Base-by-base conservation (phyloP, 768 basidiomycete species). In the Goffeauzyma gilvescens region DNA sequence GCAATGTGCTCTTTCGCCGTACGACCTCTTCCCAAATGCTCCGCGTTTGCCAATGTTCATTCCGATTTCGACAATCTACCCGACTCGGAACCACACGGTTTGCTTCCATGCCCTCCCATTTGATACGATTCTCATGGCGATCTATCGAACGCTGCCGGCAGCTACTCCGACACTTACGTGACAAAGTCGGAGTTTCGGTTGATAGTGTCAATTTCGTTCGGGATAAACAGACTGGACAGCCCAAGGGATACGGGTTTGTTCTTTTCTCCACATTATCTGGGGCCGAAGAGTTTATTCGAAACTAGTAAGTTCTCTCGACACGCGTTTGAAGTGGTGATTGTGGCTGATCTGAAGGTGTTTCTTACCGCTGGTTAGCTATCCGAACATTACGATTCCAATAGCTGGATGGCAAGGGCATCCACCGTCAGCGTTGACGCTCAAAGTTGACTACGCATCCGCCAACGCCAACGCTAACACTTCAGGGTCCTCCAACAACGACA, bases 181-280 rank as follows among this genome's bases (percentile, higher is more conserved):
- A 44, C 28, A 61, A 65, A 36, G 59, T 65, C 43, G 51, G 57
- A 7, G 60, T 61, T 1, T 41, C 55, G 17, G 40, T 67, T 36
- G 65, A 67, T 23, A 53, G 55, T 20, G 62, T 63, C 57, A 95
- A 86, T 56, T 89, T 96, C 55, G 89, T 95, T 64, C 78, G 82
- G 71, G 90, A 95, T 64, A 81, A 81, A 76, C 73, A 76, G 74
- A 79, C 90, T 74, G 87, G 87, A 78, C 78, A 74, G 17, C 89
- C 89, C 42, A 90, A 90, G 67, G 81, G 84, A 58, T 95, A 95
- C 61, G 93, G 87, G 45, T 98, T 98, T 65, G 89, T 85, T 55
- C 82, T 86, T 66, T 98, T 98, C 63, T 67, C 78, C 32, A 77
- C 71, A 51, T 70, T 79, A 44, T 82, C 83, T 54, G 82, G 83